These are phyloP conservation scores for Ophiostoma australiae DNA, from an alignment of 2,329 filamentous ascomycete species.

Conservation along the genomic window DNA sequence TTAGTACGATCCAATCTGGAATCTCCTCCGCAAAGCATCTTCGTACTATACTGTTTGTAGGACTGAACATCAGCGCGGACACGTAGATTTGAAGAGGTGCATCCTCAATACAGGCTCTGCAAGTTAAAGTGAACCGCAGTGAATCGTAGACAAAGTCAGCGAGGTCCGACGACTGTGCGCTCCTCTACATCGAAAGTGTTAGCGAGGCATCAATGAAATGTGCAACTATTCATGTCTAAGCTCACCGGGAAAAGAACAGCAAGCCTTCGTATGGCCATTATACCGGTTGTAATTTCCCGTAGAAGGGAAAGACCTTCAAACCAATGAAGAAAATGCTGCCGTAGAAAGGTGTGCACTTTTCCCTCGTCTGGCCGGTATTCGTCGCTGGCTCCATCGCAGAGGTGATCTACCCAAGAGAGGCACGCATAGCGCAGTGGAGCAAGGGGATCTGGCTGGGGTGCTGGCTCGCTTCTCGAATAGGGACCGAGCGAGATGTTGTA, in stretches of 20 bases:
- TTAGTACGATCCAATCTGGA: background rate
- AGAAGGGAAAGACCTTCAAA: background rate
- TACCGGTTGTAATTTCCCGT: background rate
- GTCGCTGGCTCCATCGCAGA: background rate
- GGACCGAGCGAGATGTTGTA: background rate
- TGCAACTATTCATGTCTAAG: background rate
- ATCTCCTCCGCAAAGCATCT: background rate
- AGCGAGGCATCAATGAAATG: background rate
- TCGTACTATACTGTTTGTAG: background rate
- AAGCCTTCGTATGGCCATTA: background rate
- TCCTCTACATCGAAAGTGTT: background rate
- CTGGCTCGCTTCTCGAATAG: background rate
- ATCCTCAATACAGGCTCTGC: background rate
- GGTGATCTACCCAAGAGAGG: background rate
- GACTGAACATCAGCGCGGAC: background rate
- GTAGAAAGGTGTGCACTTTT: background rate
- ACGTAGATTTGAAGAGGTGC: background rate
- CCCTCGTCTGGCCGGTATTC: background rate
- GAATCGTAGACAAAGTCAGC: slow-evolving; percentile 6
- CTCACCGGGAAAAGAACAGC: background rate
- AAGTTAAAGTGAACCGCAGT: background rate
- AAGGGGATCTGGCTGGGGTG: background rate
- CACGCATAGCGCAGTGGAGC: background rate
- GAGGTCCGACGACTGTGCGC: background rate
- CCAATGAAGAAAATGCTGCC: background rate